Evolutionary conservation across 106 monocot species (phyloP).

Genomic region (Dendrobium huoshanense): DNA sequence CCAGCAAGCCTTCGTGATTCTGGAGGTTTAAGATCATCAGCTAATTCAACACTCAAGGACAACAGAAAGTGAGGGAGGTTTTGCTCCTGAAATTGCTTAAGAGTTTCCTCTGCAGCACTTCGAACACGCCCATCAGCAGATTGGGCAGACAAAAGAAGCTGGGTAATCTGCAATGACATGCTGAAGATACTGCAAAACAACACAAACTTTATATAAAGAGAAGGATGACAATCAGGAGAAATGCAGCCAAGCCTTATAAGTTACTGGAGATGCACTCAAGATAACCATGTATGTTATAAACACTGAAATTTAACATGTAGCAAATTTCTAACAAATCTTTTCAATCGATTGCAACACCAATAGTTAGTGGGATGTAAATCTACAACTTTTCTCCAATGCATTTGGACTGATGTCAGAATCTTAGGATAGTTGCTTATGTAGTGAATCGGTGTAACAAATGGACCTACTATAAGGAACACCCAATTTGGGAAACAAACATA

Average conservation of each 20-base stretch:
- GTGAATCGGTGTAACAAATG: no score
- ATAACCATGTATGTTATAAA: background rate
- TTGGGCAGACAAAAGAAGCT: constrained; percentile 22
- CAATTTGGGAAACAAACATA: no score
- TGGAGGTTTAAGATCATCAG: constrained; percentile 20
- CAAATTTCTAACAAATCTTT: background rate
- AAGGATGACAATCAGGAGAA: background rate
- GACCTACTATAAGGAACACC: no score
- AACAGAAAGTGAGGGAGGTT: constrained; percentile 17
- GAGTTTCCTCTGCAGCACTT: constrained; percentile 14
- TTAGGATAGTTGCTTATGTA: no score
- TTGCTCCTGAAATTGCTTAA: constrained; percentile 20
- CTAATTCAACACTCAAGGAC: constrained; percentile 13
- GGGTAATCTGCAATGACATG: constrained; percentile 25
- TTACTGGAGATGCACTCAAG: background rate
- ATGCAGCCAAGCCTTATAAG: background rate
- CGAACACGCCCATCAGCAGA: constrained; percentile 17
- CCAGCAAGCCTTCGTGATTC: constrained; percentile 28
- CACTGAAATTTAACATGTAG: background rate
- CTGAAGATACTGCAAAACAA: constrained; percentile 3
- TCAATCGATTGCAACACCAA: background rate
- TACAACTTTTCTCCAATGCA: background rate
- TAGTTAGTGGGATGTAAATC: background rate
- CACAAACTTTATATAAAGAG: background rate
- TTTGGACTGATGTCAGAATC: background rate